Percentiles rank a stretch among this genome's conserved stretches.
Conservation (phyloP, 2,329 filamentous ascomycete genomes). For the Lecanicillium sp. region DNA sequence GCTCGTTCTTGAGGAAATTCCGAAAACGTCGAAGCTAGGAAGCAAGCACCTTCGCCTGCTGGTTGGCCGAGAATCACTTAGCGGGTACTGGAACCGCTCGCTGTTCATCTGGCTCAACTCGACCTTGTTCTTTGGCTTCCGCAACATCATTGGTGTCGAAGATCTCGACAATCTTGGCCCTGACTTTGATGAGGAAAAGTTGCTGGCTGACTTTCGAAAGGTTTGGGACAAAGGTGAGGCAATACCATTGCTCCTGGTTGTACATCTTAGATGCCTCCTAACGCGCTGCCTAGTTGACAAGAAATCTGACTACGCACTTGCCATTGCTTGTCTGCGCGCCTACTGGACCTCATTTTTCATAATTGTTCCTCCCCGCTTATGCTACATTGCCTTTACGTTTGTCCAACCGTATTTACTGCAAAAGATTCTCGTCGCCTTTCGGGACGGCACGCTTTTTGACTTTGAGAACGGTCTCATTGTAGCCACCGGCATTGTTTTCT, state of each 20-base stretch:
- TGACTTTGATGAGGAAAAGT: neutral
- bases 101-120: neutral
- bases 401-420: constrained; percentile 1
- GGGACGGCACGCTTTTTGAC: neutral
- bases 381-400: neutral
- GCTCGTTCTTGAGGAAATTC: constrained; percentile 1
- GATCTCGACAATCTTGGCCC: neutral
- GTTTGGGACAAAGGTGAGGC: neutral
- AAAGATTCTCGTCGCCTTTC: neutral
- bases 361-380: neutral
- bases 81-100: neutral
- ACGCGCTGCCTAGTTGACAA: too few relatives aligned
- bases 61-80: neutral
- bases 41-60: neutral
- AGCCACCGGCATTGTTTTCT: neutral
- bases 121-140: neutral
- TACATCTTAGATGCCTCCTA: too few relatives aligned
- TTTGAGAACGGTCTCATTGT: neutral
- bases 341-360: neutral
- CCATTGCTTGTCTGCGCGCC: neutral
- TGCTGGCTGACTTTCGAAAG: neutral
- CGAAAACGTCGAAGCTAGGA: neutral
- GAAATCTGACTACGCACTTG: neutral
- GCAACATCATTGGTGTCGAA: neutral
- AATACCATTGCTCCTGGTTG: neutral